Evolutionary conservation across 192 early-diverging fungal species (phyloP), one percentile per base, ranked within the genome.

Genomic region (Nowakowskiella sp.): DNA sequence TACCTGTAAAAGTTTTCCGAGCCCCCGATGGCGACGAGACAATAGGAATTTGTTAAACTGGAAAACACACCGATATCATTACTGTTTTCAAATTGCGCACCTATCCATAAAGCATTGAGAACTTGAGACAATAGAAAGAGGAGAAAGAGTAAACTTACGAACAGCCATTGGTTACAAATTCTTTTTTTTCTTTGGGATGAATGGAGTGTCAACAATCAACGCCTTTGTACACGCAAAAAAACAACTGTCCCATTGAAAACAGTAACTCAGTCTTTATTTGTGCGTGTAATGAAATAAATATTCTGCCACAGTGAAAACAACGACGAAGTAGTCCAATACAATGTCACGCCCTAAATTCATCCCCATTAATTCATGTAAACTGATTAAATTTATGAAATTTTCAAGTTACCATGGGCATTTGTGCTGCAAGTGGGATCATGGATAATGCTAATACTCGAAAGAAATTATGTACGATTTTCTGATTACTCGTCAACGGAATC

Each of bases 1-100:
- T 67, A 88, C 88, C 87, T 89, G 81, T 99, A 99, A 79, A 99
- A 99, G 86, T 97, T 99, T 65, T 97, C 95, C 8, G 92, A 96
- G 31, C 95, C 95, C 58, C 95, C 95, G 43, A 96, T 78, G 26
- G 93, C 91, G 29, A 97, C 92, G 54, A 99, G 77, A 68, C 89
- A 92, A 73, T 97, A 99, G 31, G 90, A 85, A 78, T 99, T 99
- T 68, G 95, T 99, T 58, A 99, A 83, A 57, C 86, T 82, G 65
- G 93, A 82, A 53, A 99, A 99, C 44, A 97, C 95, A 49, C 95
- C 95, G 70, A 99, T 91, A 70, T 99, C 95, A 76, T 97, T 96
- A 73, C 78, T 90, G 79, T 95, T 99, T 80, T 99, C 95, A 67
- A 99, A 99, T 76, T 92, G 90, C 25, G 92, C 90, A 68, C 92